phyloP scores from a whole-genome alignment of 495 filamentous ascomycete genomes.

The Annulohypoxylon nitens region DNA sequence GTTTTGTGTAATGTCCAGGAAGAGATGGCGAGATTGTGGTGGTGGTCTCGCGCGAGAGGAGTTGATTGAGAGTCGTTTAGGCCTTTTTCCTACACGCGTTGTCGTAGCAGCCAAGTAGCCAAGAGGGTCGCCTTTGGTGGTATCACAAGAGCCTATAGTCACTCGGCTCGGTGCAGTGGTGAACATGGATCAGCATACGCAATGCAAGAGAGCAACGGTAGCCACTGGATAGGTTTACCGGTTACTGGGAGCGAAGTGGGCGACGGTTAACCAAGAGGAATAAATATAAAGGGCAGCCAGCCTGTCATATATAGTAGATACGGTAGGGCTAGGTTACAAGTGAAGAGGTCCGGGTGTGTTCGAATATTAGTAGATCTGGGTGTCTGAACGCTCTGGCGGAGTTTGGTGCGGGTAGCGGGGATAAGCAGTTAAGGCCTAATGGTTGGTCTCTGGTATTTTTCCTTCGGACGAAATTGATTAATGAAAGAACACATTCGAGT shows the following conservation, averaged over 20 bases:
- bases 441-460: constrained; percentile 23
- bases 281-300: constrained; percentile 36
- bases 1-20: constrained; percentile 46
- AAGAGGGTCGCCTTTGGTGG: constrained; percentile 40
- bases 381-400: constrained; percentile 33
- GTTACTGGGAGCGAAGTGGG: constrained; percentile 29
- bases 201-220: constrained; percentile 39
- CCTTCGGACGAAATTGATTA: constrained; percentile 14
- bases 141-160: constrained; percentile 45
- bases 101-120: constrained; percentile 27
- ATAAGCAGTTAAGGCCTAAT: constrained; percentile 30
- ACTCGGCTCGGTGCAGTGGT: constrained; percentile 49
- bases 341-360: constrained; percentile 22
- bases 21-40: constrained; percentile 39
- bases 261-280: constrained; percentile 26
- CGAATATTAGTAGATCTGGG: constrained; percentile 8
- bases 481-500: constrained; percentile 22
- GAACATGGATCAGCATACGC: constrained; percentile 45
- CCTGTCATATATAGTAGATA: constrained; percentile 31
- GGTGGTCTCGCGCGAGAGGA: constrained; percentile 34
- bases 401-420: constrained; percentile 35
- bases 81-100: constrained; percentile 34
- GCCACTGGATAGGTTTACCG: constrained; percentile 39
- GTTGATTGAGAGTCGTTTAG: constrained; percentile 25
- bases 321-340: constrained; percentile 17